A percentile compares a stretch with the other conserved stretches of the same genome.
Evolutionary conservation across 2,329 filamentous ascomycete species (phyloP).

Genomic region (Exophiala viscosa): DNA sequence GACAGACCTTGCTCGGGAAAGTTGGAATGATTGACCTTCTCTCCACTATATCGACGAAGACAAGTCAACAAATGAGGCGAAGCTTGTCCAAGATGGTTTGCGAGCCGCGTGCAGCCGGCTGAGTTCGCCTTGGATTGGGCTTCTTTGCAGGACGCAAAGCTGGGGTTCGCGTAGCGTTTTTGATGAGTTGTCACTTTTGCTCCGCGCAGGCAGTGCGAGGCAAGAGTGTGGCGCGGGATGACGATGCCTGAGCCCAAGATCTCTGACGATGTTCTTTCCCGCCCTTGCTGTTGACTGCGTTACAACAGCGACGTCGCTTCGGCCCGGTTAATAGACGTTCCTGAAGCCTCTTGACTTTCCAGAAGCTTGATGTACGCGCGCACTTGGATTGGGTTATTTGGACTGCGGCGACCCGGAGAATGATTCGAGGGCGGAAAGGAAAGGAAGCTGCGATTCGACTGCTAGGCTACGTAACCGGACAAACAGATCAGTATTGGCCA

Average conservation of each 20-base stretch:
- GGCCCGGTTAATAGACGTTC: constrained; percentile 8
- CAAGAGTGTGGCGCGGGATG: constrained; percentile 20
- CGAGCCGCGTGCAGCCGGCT: constrained; percentile 15
- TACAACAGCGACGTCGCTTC: not conserved
- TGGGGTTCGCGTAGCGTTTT: constrained; percentile 33
- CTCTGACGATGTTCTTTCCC: constrained; percentile 6
- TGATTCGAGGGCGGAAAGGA: constrained; percentile 25
- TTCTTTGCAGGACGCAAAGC: constrained; percentile 42
- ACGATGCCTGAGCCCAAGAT: constrained; percentile 15
- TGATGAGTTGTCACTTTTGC: constrained; percentile 42
- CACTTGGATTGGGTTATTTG: constrained; percentile 15
- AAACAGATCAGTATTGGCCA: constrained; percentile 27
- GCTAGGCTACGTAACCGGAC: constrained; percentile 20
- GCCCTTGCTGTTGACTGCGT: constrained; percentile 7
- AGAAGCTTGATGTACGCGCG: constrained; percentile 22
- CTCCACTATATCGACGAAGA: constrained; percentile 21
- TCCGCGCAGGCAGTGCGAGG: constrained; percentile 5
- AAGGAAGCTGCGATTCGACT: constrained; percentile 25
- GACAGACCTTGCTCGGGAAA: constrained; percentile 6
- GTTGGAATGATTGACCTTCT: constrained; percentile 16
- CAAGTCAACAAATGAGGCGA: constrained; percentile 26
- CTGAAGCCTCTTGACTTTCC: constrained; percentile 13
- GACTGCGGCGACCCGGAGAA: constrained; percentile 16
- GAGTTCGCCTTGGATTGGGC: constrained; percentile 37
- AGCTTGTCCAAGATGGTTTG: constrained; percentile 17